A percentile compares a stretch with the other conserved stretches of the same genome.
phyloP scores from a whole-genome alignment of 148 eudicot species.

The Rhododendron ferrugineum region DNA sequence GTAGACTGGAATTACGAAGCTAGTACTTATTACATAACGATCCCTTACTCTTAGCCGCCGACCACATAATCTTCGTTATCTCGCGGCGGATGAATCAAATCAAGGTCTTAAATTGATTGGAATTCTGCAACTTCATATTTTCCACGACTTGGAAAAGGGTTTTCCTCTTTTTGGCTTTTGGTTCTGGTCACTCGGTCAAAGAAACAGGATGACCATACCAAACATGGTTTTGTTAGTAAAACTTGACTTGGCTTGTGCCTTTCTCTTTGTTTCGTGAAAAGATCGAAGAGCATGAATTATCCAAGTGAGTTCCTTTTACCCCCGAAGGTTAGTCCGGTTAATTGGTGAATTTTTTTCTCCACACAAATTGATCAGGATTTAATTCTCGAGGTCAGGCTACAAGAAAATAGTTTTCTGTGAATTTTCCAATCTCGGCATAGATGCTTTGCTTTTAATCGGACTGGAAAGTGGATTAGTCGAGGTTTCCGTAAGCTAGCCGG shows the following conservation, averaged over 20 bases:
- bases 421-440: fast-evolving
- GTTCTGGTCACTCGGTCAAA: not conserved
- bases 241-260: not conserved
- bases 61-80: not conserved
- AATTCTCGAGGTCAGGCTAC: too few relatives aligned
- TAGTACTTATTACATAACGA: too few relatives aligned
- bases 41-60: not conserved
- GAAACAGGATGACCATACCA: not conserved
- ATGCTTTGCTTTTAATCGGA: too few relatives aligned
- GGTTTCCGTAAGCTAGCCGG: too few relatives aligned
- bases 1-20: too few relatives aligned
- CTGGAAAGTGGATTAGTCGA: too few relatives aligned
- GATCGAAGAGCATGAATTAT: not conserved
- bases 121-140: not conserved
- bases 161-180: not conserved
- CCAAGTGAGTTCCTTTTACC: too few relatives aligned
- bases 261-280: not conserved
- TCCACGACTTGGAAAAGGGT: not conserved
- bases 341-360: too few relatives aligned
- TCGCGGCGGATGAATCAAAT: not conserved
- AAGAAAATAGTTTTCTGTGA: too few relatives aligned
- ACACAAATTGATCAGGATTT: too few relatives aligned
- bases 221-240: not conserved
- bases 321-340: too few relatives aligned
- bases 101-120: not conserved